Base-by-base conservation (phyloP, 2,329 filamentous ascomycete genomes). In the Colletotrichum sp. region DNA sequence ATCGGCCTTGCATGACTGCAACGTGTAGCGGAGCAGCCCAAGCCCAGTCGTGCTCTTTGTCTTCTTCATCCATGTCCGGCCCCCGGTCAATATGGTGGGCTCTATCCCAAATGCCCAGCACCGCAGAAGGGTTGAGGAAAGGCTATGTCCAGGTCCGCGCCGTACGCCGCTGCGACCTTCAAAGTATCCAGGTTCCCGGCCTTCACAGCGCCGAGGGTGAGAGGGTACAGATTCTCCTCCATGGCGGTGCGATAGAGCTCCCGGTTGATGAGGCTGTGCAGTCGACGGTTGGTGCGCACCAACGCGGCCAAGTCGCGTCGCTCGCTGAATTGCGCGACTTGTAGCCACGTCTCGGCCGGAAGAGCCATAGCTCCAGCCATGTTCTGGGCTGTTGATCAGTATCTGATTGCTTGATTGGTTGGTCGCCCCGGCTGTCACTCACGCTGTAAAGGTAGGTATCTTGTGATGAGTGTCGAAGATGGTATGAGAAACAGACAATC, bases 31-130 rank as follows among this genome's bases (percentile, higher is more conserved):
- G n/a, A 2, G 43, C 43, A 52, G 43, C 43, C 43, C 43, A 21
- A 0, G 43, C 43, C 43, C 43, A 21, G 2, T 52, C 1, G 3
- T 52, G 10, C 6, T 52, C 0, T 21, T 21, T 52, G n/a, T 52
- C n/a, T 4, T 21, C 2, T 52, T 52, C 2, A 2, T 1, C 43
- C n/a, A 52, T 21, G 0, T 3, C 43, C 6, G n/a, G 43, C 6
- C 43, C n/a, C 6, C n/a, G 43, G 43, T 52, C n/a, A 2, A 52
- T 52, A 13, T 8, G 4, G 3, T 21, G 43, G 43, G n/a, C 43
- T 52, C n/a, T 52, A 21, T 52, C 43, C 43, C 43, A 52, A 21
- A 52, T 21, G n/a, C 6, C n/a, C 43, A 52, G 43, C 43, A 52
- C 43, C 43, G 6, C 43, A 52, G 1, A 52, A 52, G 6, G 43